Evolutionary conservation across 768 basidiomycete genomes (phyloP).

Genomic region (Phaeotremella skinneri): DNA sequence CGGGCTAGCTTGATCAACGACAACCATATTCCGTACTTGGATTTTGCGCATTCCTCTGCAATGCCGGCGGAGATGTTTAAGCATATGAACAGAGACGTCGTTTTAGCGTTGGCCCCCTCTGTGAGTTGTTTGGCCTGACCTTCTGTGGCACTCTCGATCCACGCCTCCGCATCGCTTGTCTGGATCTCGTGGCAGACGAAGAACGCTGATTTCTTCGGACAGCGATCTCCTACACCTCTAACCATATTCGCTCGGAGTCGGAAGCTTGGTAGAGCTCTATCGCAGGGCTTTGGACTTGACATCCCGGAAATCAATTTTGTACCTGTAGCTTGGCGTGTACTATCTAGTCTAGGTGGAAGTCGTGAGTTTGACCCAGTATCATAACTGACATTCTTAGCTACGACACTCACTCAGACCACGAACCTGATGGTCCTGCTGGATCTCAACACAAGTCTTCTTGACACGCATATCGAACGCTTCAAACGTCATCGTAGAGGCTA

Average conservation of each 20-base stretch:
- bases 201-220: slow-evolving; percentile 4
- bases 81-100: slow-evolving; percentile 71
- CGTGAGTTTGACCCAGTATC: slow-evolving; percentile 58
- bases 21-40: slow-evolving; percentile 77
- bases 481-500: slow-evolving; percentile 53
- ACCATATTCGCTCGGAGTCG: slow-evolving; percentile 63
- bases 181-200: slow-evolving; percentile 4
- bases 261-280: slow-evolving; percentile 62
- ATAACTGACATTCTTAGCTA: slow-evolving; percentile 22
- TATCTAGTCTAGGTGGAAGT: slow-evolving; percentile 66
- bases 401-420: slow-evolving; percentile 30
- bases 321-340: slow-evolving; percentile 73
- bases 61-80: slow-evolving; percentile 63
- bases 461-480: slow-evolving; percentile 60
- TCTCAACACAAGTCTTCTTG: slow-evolving; percentile 31
- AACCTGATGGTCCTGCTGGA: slow-evolving; percentile 28
- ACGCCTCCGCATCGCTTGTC: slow-evolving; percentile 20
- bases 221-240: slow-evolving; percentile 67
- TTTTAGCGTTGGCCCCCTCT: slow-evolving; percentile 66
- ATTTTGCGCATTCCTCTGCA: slow-evolving; percentile 58
- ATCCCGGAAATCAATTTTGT: slow-evolving; percentile 74
- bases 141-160: slow-evolving; percentile 1
- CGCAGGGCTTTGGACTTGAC: slow-evolving; percentile 59
- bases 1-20: slow-evolving; percentile 65
- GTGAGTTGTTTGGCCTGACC: slow-evolving; percentile 55